These are phyloP conservation scores for Cymbopogon citratus DNA, from an alignment of 176 grass and related monocot species.

Conservation along the genomic window DNA sequence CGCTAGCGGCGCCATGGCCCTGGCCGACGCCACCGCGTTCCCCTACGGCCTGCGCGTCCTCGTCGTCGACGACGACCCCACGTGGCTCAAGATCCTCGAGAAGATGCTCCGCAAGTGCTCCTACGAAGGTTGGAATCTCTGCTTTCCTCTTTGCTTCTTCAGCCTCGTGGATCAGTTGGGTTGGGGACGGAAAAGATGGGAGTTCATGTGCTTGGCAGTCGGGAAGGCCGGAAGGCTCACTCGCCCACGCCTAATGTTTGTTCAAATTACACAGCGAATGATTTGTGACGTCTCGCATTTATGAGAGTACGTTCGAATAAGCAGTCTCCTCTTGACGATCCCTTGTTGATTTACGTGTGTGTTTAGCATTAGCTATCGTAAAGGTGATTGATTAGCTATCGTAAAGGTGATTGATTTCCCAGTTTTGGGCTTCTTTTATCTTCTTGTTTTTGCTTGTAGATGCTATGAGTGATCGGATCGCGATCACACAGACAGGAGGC, in stretches of 20 bases:
- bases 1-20: constrained; percentile 29
- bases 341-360: too few relatives aligned
- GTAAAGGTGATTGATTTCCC: neutral
- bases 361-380: too few relatives aligned
- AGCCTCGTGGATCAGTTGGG: neutral
- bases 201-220: neutral
- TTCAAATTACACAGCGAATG: constrained; percentile 11
- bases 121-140: constrained; percentile 80
- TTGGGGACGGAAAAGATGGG: too few relatives aligned
- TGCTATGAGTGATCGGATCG: neutral
- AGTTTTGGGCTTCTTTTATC: constrained; percentile 8
- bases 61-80: constrained; percentile 94
- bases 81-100: constrained; percentile 99
- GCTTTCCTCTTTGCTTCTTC: constrained; percentile 27
- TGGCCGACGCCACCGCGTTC: constrained; percentile 63
- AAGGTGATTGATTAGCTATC: neutral
- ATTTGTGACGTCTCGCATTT: neutral
- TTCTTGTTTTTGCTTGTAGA: constrained; percentile 1
- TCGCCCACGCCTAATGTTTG: neutral
- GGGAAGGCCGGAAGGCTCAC: neutral
- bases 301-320: too few relatives aligned
- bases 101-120: constrained; percentile 99
- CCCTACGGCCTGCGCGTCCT: constrained; percentile 92
- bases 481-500: constrained; percentile 9
- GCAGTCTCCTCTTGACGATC: too few relatives aligned